Evolutionary conservation across 75 land plant genomes (phyloP).

Genomic region (Adiantum capillusveneris): DNA sequence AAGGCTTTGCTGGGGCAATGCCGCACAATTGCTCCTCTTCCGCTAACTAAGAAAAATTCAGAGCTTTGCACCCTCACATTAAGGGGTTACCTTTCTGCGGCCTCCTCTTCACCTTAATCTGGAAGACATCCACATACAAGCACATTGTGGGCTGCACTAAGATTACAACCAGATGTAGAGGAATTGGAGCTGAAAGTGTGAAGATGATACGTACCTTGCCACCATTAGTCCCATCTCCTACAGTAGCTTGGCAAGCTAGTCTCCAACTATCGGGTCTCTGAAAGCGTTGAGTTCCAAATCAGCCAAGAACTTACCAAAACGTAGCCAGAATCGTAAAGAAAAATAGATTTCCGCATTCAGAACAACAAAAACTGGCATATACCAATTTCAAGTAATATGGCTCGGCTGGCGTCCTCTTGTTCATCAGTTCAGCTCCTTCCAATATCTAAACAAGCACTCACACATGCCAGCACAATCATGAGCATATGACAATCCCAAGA

Average conservation of each 20-base stretch:
- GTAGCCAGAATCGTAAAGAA: not conserved
- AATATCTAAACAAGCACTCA: not conserved
- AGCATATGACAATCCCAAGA: too few relatives aligned
- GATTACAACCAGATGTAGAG: not conserved
- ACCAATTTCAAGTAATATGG: conserved; percentile 7
- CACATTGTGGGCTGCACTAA: not conserved
- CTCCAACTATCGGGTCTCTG: conserved; percentile 10
- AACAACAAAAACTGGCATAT: not conserved
- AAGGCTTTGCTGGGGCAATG: too few relatives aligned
- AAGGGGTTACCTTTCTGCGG: conserved; percentile 6
- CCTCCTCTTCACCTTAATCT: conserved; percentile 7
- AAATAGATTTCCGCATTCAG: not conserved
- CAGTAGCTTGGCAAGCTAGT: conserved; percentile 9
- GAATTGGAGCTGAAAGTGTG: not conserved
- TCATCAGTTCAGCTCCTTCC: conserved; percentile 7
- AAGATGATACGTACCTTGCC: not conserved
- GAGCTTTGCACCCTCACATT: not conserved
- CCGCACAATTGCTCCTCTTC: too few relatives aligned
- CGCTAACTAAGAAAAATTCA: too few relatives aligned
- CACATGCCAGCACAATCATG: too few relatives aligned
- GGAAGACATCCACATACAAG: not conserved
- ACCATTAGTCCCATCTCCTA: conserved; percentile 9
- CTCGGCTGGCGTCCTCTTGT: conserved; percentile 5
- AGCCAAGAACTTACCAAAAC: too few relatives aligned
- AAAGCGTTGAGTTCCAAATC: too few relatives aligned